phyloP scores from a whole-genome alignment of 2,329 filamentous ascomycete species.

The Balansia obtecta region DNA sequence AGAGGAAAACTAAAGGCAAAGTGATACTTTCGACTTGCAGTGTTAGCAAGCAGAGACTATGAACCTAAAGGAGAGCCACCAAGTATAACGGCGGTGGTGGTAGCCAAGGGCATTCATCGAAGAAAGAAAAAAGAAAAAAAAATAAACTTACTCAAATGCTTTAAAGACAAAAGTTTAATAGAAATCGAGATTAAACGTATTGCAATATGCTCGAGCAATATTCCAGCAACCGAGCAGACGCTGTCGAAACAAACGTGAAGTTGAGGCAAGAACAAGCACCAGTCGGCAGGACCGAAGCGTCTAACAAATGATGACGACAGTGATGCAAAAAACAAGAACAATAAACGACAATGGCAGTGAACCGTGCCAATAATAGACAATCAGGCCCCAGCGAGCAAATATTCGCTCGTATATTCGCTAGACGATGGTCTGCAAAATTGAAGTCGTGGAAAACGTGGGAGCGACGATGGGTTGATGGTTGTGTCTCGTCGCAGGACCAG shows the following conservation, averaged over 20 bases:
- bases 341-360: not conserved
- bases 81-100: too few relatives aligned
- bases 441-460: not conserved
- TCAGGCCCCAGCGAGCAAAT: not conserved
- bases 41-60: not conserved
- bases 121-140: not conserved
- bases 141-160: conserved; percentile 2
- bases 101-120: too few relatives aligned
- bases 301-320: conserved; percentile 1
- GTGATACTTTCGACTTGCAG: not conserved
- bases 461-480: not conserved
- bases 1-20: not conserved
- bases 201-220: conserved; percentile 21
- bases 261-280: conserved; percentile 4
- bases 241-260: not conserved
- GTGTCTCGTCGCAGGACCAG: conserved; percentile 1
- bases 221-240: conserved; percentile 25
- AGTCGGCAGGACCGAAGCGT: conserved; percentile 4
- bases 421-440: not conserved
- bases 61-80: too few relatives aligned
- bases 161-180: not conserved
- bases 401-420: not conserved
- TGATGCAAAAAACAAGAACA: not conserved
- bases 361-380: not conserved
- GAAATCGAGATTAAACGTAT: not conserved